Percentiles rank a stretch among this genome's conserved stretches.
Conservation (phyloP, 495 filamentous ascomycete genomes). For the Stereocaulon alpinum region DNA sequence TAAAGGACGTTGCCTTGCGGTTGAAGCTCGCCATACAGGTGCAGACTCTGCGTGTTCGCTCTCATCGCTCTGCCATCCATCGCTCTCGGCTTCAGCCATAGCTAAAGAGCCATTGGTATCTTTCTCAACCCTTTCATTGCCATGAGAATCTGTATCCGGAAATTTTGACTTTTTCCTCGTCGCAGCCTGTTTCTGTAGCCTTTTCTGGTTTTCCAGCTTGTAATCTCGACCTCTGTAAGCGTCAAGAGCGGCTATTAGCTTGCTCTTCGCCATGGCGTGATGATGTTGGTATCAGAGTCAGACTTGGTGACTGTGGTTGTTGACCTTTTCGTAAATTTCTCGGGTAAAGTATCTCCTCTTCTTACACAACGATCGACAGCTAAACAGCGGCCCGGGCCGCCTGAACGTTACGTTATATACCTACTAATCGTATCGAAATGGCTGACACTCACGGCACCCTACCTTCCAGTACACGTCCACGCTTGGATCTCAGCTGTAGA, state of each 20-base stretch:
- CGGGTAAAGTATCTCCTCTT: not conserved
- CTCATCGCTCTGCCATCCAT: conserved; percentile 29
- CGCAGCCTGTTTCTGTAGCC: conserved; percentile 42
- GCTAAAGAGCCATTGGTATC: conserved; percentile 6
- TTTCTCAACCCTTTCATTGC: conserved; percentile 21
- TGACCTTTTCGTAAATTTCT: not conserved
- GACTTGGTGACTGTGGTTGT: not conserved
- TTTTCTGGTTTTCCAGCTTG: conserved; percentile 56
- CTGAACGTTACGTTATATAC: no score
- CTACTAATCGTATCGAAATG: no score
- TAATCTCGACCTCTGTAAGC: conserved; percentile 59
- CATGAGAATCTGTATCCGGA: conserved; percentile 24
- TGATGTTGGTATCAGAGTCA: not conserved
- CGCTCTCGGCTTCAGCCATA: conserved; percentile 17
- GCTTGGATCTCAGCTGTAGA: no score
- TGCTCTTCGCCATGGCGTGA: conserved; percentile 50
- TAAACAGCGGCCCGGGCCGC: no score
- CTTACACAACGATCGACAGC: not conserved
- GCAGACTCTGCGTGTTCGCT: conserved; percentile 15
- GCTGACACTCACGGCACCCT: no score
- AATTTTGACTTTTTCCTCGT: conserved; percentile 39
- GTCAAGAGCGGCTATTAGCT: conserved; percentile 54
- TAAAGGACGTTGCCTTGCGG: not conserved
- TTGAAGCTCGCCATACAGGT: not conserved
- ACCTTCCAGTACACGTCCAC: no score